Base-by-base conservation (phyloP, 139 green algal species). In the Auxenochlorella pyrenoidosa region DNA sequence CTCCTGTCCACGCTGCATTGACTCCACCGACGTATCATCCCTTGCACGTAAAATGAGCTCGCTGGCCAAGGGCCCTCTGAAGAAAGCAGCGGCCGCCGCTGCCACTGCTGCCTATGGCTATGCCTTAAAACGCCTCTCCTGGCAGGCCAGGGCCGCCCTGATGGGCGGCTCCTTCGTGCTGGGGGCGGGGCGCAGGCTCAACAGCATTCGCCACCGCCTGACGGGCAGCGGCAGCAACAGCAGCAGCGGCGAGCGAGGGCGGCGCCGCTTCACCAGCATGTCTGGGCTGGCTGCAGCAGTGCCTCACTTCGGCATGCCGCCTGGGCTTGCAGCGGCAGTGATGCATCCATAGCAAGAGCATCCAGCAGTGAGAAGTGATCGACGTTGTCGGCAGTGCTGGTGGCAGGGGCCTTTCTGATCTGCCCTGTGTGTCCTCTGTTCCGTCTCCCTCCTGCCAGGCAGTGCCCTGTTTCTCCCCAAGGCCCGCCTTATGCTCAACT, bases 71-170 rank as follows among this genome's bases (percentile, higher is more conserved):
- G 30, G 34, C 36, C 32, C 58, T 5, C 2, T 24, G 44, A 65
- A 66, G 65, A 78, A 86, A 30, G 65, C 68, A 16, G 81, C 65
- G 8, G 79, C 65, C 1, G 43, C 81, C 19, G 65, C 43, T 0
- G 30, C 59, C 19, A 68, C 65, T 10, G 47, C 81, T 4, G 81
- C 41, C 1, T 36, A 43, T 13, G n/a, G 5, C 30, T 15, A 76
- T 3, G 79, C 79, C 38, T 85, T 60, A 60, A 85, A 75, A 28
- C 79, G 79, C 43, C 81, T 78, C 19, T 16, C 21, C 43, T 78
- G 81, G 81, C 81, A 63, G 43, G 81, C 65, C 21, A 36, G 81
- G 32, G 66, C 81, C 1, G 81, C 65, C 6, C 30, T 86, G 66
- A 86, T 65, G 47, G 81, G 81, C 41, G 66, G 65, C 44, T 66